These are phyloP conservation scores for Malassezia slooffiae DNA, from an alignment of 1,284 basidiomycete genomes.

Conservation along the genomic window DNA sequence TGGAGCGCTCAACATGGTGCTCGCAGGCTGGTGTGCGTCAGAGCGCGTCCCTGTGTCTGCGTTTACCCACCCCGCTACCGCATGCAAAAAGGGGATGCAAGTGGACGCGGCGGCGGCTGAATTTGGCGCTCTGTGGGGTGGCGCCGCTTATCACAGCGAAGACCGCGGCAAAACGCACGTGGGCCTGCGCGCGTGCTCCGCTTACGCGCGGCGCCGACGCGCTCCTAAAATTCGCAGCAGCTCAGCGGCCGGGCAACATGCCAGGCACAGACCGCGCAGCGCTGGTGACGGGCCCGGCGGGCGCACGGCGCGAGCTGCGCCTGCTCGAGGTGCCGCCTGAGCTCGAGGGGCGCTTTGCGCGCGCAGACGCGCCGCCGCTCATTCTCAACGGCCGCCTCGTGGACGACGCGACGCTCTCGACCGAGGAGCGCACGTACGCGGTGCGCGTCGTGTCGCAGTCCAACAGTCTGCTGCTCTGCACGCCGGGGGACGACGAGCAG, in stretches of 20 bases:
- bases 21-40: no score
- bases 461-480: conserved; percentile 36
- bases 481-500: conserved; percentile 9
- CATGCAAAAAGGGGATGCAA: no score
- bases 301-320: conserved; percentile 12
- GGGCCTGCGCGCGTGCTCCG: neutral
- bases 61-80: no score
- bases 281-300: conserved; percentile 5
- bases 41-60: no score
- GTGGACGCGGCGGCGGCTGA: no score
- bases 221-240: no score
- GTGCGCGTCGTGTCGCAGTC: conserved; percentile 37
- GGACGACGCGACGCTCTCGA: conserved; percentile 40
- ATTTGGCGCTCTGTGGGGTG: no score
- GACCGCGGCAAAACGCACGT: no score
- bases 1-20: no score
- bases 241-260: no score
- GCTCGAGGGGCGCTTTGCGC: conserved; percentile 20
- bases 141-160: no score
- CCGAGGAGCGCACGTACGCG: conserved; percentile 26
- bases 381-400: conserved; percentile 34
- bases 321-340: conserved; percentile 29
- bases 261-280: neutral
- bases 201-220: neutral
- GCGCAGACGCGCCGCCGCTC: conserved; percentile 14